These are phyloP conservation scores for Sugiyamaella marilandica DNA, from an alignment of 805 yeast species.

Conservation along the genomic window DNA sequence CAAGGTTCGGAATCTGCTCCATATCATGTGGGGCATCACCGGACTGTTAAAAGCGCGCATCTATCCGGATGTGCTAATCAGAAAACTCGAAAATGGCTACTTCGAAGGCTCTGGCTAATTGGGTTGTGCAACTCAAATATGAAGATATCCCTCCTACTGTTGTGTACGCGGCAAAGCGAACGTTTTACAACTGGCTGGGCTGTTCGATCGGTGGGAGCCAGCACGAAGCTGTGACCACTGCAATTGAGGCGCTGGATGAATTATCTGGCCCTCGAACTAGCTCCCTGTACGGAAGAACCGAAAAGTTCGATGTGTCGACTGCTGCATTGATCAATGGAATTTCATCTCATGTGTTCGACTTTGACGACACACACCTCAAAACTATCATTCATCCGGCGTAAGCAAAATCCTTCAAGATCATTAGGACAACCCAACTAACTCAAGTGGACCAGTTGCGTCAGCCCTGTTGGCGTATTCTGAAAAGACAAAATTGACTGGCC, in stretches of 20 bases:
- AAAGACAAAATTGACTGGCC: background rate
- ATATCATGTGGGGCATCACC: background rate
- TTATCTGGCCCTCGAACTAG: slow-evolving; percentile 5
- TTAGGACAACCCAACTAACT: background rate
- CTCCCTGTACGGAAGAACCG: slow-evolving; percentile 5
- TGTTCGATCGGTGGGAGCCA: slow-evolving; percentile 12
- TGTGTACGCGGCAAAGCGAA: slow-evolving; percentile 6
- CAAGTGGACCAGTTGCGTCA: slow-evolving; percentile 9
- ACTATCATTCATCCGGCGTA: slow-evolving; percentile 12
- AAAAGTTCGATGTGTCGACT: slow-evolving; percentile 8
- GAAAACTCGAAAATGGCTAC: background rate
- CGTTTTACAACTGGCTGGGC: slow-evolving; percentile 10
- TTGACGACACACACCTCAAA: slow-evolving; percentile 10
- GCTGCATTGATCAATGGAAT: slow-evolving; percentile 12
- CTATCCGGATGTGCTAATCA: no score
- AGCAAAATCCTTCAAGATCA: background rate
- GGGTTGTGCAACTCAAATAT: slow-evolving; percentile 9
- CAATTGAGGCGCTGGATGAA: slow-evolving; percentile 8
- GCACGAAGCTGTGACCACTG: slow-evolving; percentile 8
- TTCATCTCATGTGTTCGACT: slow-evolving; percentile 10
- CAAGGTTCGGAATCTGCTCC: background rate
- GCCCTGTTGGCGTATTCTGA: slow-evolving; percentile 9
- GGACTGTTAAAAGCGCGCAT: no score
- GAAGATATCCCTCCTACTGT: slow-evolving; percentile 9
- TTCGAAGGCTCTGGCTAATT: slow-evolving; percentile 5